Percentiles rank a stretch among this genome's conserved stretches.
These are phyloP conservation scores for Aspergillus mulundensis DNA, from an alignment of 495 filamentous ascomycete genomes.

Conservation along the genomic window DNA sequence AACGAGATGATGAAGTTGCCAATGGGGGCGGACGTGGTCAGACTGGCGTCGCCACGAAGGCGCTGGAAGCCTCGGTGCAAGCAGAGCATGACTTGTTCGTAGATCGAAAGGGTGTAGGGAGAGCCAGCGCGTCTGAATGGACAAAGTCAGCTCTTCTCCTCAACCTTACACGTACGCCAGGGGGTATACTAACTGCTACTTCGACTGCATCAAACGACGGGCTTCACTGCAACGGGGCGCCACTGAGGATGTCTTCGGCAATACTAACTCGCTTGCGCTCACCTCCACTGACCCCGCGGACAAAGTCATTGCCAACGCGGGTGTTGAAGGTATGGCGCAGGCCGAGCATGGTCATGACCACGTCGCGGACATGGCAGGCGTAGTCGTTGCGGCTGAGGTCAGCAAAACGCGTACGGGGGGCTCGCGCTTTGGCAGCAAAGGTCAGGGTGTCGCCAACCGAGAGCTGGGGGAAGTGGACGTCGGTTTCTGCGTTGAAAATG, in stretches of 20 bases:
- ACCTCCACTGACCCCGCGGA: constrained; percentile 81
- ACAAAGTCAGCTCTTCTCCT: too few relatives aligned
- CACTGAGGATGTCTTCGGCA: constrained; percentile 60
- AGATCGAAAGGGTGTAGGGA: constrained; percentile 45
- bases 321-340: constrained; percentile 54
- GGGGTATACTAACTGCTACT: too few relatives aligned
- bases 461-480: constrained; percentile 64
- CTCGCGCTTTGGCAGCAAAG: constrained; percentile 54
- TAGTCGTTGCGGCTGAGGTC: constrained; percentile 38
- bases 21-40: constrained; percentile 67
- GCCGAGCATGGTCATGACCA: constrained; percentile 62
- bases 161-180: too few relatives aligned
- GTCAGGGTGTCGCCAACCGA: constrained; percentile 62
- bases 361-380: constrained; percentile 49
- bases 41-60: constrained; percentile 67
- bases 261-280: constrained; percentile 56
- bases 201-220: too few relatives aligned
- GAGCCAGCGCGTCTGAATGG: constrained; percentile 36
- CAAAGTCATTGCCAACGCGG: constrained; percentile 67
- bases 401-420: constrained; percentile 38
- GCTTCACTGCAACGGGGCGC: constrained; percentile 68
- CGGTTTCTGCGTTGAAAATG: constrained; percentile 61
- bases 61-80: constrained; percentile 50
- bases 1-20: constrained; percentile 77
- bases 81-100: constrained; percentile 48